Evolutionary conservation across 78 protist species (phyloP), one percentile per base, ranked within the genome.

Genomic region (Anaeramoeba flamelloides): DNA sequence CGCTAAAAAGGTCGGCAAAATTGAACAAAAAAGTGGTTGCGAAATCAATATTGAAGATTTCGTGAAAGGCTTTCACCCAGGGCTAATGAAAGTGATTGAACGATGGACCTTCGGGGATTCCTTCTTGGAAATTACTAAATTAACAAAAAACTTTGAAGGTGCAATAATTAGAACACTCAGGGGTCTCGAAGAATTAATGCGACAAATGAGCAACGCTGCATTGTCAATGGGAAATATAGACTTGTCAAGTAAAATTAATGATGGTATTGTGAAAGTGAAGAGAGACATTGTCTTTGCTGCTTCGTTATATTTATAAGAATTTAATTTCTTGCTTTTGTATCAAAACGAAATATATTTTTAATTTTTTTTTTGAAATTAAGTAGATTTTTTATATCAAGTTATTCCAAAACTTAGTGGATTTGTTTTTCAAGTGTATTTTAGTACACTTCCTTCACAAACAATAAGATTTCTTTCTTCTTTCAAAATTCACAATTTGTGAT

Each of bases 241-340:
- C 1, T 12, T 84, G 74, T 31, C 33, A n/a, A 32, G 34, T 40
- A 84, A 74, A 76, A 75, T 84, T 40, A 31, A 36, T n/a, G 82
- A 74, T 2, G 78, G 40, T 2, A 3, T 83, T 74, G n/a, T 38
- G 26, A 33, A 40, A 75, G 74, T 94, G 36, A 90, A 88, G 64
- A 79, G 97, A 36, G 98, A 90, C 84, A 94, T 96, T 39, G 96
- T 91, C n/a, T 96, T 96, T 53, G 93, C 94, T 2, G 92, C 94
- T 38, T 86, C 92, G 22, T 83, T 95, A 34, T 95, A 95, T 79
- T n/a, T 53, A 26, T 53, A 53, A 53, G 17, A n/a, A n/a, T n/a
- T n/a, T n/a, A n/a, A n/a, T n/a, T n/a, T n/a, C n/a, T n/a, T n/a
- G n/a, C n/a, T n/a, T n/a, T n/a, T n/a, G n/a, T n/a, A n/a, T n/a